Base-by-base conservation (phyloP, 805 yeast species). In the Sungouiozyma intestinalis region DNA sequence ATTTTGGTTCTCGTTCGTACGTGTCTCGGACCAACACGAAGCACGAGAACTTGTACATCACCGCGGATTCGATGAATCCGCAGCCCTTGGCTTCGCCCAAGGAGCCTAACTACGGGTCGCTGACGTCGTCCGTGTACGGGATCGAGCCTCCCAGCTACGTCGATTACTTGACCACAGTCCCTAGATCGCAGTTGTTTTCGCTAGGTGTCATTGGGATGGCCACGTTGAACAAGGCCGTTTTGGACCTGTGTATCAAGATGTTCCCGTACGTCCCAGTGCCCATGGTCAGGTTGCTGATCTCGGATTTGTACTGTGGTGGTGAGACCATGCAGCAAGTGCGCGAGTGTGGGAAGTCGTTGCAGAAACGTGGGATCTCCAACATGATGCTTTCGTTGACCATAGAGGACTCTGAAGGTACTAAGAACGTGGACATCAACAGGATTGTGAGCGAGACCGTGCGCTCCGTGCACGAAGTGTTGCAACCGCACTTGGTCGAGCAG, bases 381-480 rank as follows among this genome's bases (percentile, higher is more conserved):
- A 85, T 88, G 94, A 86, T 88, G 95, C 68, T 88, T n/a, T 81
- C 94, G 1, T 76, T 86, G 60, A 85, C 96, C 14, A 87, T 88
- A 40, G 97, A 88, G 64, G 95, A 92, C 43, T 81, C 96, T 41
- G 85, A 85, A 49, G 95, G 95, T 33, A 74, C 73, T 44, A 72
- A 75, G 56, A 68, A 74, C 61, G 54, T 72, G 35, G 33, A 41
- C 27, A 77, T 80, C 32, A 56, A 71, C 34, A 68, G 67, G 48
- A 81, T 84, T 45, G 76, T 82, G 32, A 52, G 62, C 16, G 81
- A 79, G 58, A 82, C 90, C 16, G 69, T 76, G 44, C 67, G 69
- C 37, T 83, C 94, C 11, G 72, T 88, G 40, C 72, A 72, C 38
- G 73, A 78, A 35, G 78, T 86, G 35, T 66, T 83, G 55, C 71